These are phyloP conservation scores for Streptanthus diversifolius DNA, from an alignment of 345 rosid genomes.

Conservation along the genomic window DNA sequence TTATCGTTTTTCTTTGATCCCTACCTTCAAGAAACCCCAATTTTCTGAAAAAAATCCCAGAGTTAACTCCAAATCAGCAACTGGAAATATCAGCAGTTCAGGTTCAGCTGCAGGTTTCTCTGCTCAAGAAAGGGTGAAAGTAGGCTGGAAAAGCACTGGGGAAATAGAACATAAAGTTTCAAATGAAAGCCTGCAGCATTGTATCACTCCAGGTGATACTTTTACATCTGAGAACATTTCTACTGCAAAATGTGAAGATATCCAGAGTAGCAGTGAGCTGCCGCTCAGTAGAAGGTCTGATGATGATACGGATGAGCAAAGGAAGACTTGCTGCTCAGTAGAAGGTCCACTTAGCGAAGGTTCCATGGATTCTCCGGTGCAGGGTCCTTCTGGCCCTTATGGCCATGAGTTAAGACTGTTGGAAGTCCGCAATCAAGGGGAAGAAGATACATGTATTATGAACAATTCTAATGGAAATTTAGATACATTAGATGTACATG, in stretches of 20 bases:
- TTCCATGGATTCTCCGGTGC: constrained; percentile 18
- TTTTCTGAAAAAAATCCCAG: constrained; percentile 27
- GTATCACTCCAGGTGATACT: constrained; percentile 20
- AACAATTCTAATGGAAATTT: constrained; percentile 13
- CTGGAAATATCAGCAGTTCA: constrained; percentile 16
- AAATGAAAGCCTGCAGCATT: constrained; percentile 32
- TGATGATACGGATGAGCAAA: constrained; percentile 17
- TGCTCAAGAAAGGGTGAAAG: constrained; percentile 34
- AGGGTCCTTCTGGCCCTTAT: constrained; percentile 21
- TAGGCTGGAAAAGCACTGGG: constrained; percentile 22
- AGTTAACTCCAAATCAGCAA: constrained; percentile 26
- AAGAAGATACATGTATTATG: constrained; percentile 22
- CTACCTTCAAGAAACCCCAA: constrained; percentile 35
- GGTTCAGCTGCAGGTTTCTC: constrained; percentile 23
- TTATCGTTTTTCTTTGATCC: constrained; percentile 33
- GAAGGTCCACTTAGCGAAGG: constrained; percentile 14
- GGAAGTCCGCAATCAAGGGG: constrained; percentile 18
- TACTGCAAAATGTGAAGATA: constrained; percentile 19
- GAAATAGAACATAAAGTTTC: constrained; percentile 28
- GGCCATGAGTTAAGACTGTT: constrained; percentile 28
- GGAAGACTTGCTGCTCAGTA: constrained; percentile 19
- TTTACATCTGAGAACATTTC: constrained; percentile 29
- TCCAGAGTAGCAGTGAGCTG: constrained; percentile 27
- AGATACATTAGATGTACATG: constrained; percentile 18
- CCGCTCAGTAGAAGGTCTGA: constrained; percentile 24